Evolutionary conservation across 345 rosid genomes (phyloP).

Genomic region (Triadica sebifera): DNA sequence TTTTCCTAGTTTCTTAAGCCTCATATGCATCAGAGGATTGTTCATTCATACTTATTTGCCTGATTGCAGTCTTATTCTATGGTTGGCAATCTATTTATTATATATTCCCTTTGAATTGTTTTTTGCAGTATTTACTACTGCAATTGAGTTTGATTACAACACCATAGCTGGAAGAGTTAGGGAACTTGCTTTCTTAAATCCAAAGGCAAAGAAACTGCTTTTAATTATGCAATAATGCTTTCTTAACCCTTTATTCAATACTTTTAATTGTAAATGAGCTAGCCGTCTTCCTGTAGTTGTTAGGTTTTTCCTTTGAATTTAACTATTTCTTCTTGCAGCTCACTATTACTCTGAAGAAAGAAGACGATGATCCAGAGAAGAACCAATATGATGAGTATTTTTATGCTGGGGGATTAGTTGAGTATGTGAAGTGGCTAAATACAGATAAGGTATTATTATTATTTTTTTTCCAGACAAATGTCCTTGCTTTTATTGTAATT

Average conservation of each 20-base stretch:
- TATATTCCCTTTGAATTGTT: constrained; percentile 12
- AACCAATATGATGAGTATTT: constrained; percentile 56
- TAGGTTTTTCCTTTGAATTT: constrained; percentile 2
- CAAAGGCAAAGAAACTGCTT: constrained; percentile 53
- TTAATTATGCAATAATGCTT: constrained; percentile 5
- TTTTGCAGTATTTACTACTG: constrained; percentile 80
- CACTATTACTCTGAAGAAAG: constrained; percentile 57
- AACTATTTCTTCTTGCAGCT: constrained; percentile 52
- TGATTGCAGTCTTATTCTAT: constrained; percentile 4
- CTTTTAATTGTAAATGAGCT: constrained; percentile 1
- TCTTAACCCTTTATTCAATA: not conserved
- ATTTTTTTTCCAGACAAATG: not conserved
- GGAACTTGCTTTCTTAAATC: constrained; percentile 94
- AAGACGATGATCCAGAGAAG: constrained; percentile 60
- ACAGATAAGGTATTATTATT: constrained; percentile 75
- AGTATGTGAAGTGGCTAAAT: constrained; percentile 92
- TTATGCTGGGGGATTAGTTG: constrained; percentile 85
- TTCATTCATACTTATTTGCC: constrained; percentile 4
- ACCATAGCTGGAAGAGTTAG: constrained; percentile 87
- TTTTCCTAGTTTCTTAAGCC: constrained; percentile 25
- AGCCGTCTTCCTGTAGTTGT: not conserved
- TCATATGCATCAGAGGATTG: constrained; percentile 2
- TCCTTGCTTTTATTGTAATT: not conserved
- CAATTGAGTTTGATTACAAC: constrained; percentile 79
- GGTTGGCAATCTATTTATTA: constrained; percentile 21